Evolutionary conservation across 345 rosid species (phyloP).

Genomic region (Ceriops zippeliana): DNA sequence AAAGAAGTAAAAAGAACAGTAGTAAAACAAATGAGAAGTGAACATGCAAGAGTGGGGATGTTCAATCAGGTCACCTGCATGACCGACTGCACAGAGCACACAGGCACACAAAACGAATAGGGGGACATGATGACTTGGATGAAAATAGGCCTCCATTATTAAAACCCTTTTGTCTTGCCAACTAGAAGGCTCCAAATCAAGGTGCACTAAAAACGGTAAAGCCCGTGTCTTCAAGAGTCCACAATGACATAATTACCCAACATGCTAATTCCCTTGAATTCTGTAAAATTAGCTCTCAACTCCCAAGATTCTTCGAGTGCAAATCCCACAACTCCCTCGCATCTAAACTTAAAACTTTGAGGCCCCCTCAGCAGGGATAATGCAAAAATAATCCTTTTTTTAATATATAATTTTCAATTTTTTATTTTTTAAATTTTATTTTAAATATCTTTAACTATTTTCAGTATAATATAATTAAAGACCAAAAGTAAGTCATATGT

Average conservation of each 20-base stretch:
- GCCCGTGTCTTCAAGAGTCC: not conserved
- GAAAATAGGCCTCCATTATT: conserved; percentile 20
- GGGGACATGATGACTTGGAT: conserved; percentile 21
- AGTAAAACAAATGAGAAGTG: too few relatives aligned
- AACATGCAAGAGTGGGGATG: not conserved
- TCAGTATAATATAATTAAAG: too few relatives aligned
- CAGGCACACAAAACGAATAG: conserved; percentile 5
- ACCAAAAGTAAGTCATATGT: too few relatives aligned
- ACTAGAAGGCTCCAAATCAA: not conserved
- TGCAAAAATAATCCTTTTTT: too few relatives aligned
- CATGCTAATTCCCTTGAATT: conserved; percentile 25
- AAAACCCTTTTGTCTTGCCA: not conserved
- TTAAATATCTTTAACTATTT: too few relatives aligned
- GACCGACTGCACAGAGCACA: conserved; percentile 40
- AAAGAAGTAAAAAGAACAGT: not conserved
- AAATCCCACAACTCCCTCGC: not conserved
- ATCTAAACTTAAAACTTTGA: not conserved
- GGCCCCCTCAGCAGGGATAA: not conserved
- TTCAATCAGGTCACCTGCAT: not conserved
- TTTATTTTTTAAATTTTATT: too few relatives aligned
- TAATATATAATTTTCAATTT: too few relatives aligned
- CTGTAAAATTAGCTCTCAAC: conserved; percentile 8
- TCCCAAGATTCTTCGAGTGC: not conserved
- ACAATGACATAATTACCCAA: conserved; percentile 20
- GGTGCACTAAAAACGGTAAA: not conserved